phyloP scores from a whole-genome alignment of 352 stramenopile genomes.

The Pythium angustatum region DNA sequence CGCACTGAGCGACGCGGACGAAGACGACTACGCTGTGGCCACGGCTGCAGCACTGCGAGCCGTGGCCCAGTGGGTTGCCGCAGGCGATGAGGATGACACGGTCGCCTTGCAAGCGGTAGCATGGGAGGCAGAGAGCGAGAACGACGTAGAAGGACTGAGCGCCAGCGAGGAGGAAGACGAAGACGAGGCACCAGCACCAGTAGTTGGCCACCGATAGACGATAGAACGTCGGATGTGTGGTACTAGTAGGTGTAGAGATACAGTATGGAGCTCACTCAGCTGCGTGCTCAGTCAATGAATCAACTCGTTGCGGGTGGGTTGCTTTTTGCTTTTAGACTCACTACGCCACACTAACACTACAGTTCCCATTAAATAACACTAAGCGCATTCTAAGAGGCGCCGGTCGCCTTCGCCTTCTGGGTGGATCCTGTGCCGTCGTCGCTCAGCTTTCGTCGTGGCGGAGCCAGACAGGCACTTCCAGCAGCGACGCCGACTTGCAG shows the following conservation, averaged over 20 bases:
- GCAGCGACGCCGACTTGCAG: slow-evolving; percentile 73
- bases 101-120: neutral
- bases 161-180: slow-evolving; percentile 20
- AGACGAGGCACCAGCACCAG: neutral
- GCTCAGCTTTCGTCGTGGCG: slow-evolving; percentile 3
- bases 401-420: no score
- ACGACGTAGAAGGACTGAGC: slow-evolving; percentile 14
- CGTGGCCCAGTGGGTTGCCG: no score
- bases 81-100: neutral
- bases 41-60: no score
- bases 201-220: neutral
- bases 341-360: no score
- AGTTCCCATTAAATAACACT: neutral
- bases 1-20: neutral
- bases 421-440: no score
- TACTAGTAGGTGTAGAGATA: neutral
- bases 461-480: slow-evolving; percentile 28
- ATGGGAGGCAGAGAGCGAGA: slow-evolving; percentile 3
- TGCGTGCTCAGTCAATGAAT: no score
- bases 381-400: neutral
- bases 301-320: no score
- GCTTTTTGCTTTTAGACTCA: no score
- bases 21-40: no score
- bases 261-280: no score
- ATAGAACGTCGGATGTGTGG: neutral